Evolutionary conservation across 805 yeast genomes (phyloP).

Genomic region (Cephaloascus albidus): DNA sequence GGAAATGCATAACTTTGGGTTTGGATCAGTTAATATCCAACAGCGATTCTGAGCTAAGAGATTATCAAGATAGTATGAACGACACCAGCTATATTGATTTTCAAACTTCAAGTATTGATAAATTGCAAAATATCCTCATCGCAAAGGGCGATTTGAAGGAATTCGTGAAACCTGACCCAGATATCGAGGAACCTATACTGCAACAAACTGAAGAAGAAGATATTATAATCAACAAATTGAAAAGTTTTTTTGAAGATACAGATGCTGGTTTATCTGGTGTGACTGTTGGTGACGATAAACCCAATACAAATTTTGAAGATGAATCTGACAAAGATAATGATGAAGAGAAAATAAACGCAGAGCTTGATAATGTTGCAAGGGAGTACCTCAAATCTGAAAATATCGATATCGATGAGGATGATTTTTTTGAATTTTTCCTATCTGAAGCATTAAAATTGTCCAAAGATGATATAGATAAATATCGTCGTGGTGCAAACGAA

Average conservation of each 20-base stretch:
- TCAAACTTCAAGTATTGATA: not conserved
- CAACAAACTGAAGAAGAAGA: conserved; percentile 6
- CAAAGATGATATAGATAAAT: conserved; percentile 27
- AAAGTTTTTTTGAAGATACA: conserved; percentile 11
- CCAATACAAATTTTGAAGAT: not conserved
- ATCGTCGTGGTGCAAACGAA: no score
- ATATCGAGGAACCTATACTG: conserved; percentile 1
- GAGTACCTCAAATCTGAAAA: conserved; percentile 19
- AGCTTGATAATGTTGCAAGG: conserved; percentile 6
- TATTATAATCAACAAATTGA: conserved; percentile 13
- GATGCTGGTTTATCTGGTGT: conserved; percentile 5
- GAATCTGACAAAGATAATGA: conserved; percentile 2
- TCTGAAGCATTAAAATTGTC: conserved; percentile 42
- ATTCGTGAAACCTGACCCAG: not conserved
- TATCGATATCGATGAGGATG: conserved; percentile 52
- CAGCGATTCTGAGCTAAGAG: no score
- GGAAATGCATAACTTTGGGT: no score
- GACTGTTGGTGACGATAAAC: conserved; percentile 5
- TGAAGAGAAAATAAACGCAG: conserved; percentile 12
- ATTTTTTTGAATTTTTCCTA: conserved; percentile 56
- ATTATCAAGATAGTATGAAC: no score
- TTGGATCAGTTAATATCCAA: no score
- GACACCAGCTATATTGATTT: no score
- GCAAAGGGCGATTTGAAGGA: not conserved
- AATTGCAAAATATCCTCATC: not conserved